Base-by-base conservation (phyloP, 106 monocot genomes). In the Narthecium ossifragum region DNA sequence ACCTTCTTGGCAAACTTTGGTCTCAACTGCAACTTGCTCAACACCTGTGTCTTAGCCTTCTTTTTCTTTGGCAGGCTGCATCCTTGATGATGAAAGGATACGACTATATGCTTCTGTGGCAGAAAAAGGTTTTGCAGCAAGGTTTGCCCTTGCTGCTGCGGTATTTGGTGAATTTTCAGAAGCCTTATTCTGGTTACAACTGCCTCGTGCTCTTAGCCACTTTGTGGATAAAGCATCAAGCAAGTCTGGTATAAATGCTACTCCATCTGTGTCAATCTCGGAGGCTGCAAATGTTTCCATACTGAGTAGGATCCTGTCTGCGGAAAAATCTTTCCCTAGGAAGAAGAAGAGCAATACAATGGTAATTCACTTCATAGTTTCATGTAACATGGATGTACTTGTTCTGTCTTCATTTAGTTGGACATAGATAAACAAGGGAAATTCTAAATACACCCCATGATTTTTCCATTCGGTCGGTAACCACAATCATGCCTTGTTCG, bases 71-170 rank as follows among this genome's bases (percentile, higher is more conserved):
- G 43, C 70, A 94, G 93, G 85, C 5, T 87, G 74, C 66, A 70
- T 98, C 59, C 80, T 98, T 72, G 98, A 98, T 51, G 76, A 84
- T 78, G 91, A 88, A 69, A 71, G 81, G 67, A 55, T 55, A 38
- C 76, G 60, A 56, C 27, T 75, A 60, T 98, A 98, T 85, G 75
- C 84, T 46, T 81, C 80, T 55, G 30, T 91, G 64, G 81, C 67
- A 24, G 72, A 88, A 31, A 82, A 81, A 60, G 91, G 98, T 62
- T 62, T 62, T 58, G 74, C 81, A 72, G 84, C 76, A 66, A 76
- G 98, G 62, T 77, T 73, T 72, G 91, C 98, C 39, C 91, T 98
- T 87, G 80, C 91, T 75, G 98, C 98, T 66, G 86, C 91, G 24
- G 75, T 85, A 12, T 98, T 84, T 75, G 98, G 98, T 21, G 98